Evolutionary conservation across 2,329 filamentous ascomycete genomes (phyloP), one percentile per base, ranked within the genome.

Genomic region (Trichophyton mentagrophytes): DNA sequence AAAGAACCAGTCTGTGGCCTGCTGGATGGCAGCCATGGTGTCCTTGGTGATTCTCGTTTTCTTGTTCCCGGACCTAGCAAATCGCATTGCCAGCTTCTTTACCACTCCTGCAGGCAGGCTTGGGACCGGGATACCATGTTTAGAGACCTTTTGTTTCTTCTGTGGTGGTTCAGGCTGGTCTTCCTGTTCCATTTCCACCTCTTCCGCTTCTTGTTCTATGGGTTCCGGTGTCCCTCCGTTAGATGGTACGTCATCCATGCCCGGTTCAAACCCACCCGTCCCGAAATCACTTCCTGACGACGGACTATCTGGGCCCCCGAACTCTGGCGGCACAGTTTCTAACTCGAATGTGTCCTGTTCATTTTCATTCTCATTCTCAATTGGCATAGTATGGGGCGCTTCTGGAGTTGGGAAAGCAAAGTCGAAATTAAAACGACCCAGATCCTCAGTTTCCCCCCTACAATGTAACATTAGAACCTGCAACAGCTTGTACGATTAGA

Each of bases 1-100:
- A 71, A 96, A 95, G 72, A 90, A 96, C 87, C 89, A 93, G 64
- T 95, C 89, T 2, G 88, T 88, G 0, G 90, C 89, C 70, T 90
- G 86, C 68, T 86, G 85, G 60, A 96, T 83, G 3, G 86, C 86
- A 33, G 82, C 80, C 42, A 95, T 76, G 1, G 88, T 85, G 58
- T 93, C 88, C 53, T 87, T 84, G 61, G 80, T 84, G 55, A 95
- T 82, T 65, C 86, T 88, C 3, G 82, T 77, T 66, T 86, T 89
- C 8, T 80, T 77, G 20, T 85, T 84, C 51, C 85, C 82, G 3
- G 82, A 83, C 66, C 85, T 84, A 20, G 87, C 81, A 68, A 90
- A 89, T 1, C 82, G 86, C 38, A 85, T 85, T 33, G 77, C 77
- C 58, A 79, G 70, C 58, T 77, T 78, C 73, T 91, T 92, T 58